These are phyloP conservation scores for Lactarius sanguifluus DNA, from an alignment of 768 basidiomycete species.

Conservation along the genomic window DNA sequence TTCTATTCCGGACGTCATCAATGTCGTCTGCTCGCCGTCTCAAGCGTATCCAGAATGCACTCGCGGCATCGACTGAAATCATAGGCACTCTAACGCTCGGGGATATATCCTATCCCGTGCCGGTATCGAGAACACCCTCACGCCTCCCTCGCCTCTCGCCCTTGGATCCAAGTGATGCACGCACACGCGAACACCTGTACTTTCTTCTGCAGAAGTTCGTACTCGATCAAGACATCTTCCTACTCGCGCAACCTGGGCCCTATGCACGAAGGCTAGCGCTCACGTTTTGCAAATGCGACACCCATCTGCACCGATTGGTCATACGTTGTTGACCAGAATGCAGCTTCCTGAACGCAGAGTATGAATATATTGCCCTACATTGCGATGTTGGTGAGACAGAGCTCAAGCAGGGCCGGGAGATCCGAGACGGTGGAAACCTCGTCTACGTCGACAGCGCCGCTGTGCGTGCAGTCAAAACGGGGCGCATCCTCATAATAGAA, in stretches of 20 bases:
- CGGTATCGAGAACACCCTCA: slow-evolving; percentile 46
- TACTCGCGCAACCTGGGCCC: slow-evolving; percentile 65
- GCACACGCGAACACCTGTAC: slow-evolving; percentile 58
- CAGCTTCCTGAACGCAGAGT: slow-evolving; percentile 64
- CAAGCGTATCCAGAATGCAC: slow-evolving; percentile 46
- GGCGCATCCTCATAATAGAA: slow-evolving; percentile 63
- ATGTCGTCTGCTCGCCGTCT: slow-evolving; percentile 41
- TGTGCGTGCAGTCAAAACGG: slow-evolving; percentile 63
- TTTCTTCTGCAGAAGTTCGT: slow-evolving; percentile 69
- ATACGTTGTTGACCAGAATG: slow-evolving; percentile 4
- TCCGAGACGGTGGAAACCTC: slow-evolving; percentile 57
- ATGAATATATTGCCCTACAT: slow-evolving; percentile 66
- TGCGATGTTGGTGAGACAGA: slow-evolving; percentile 72
- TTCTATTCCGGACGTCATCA: neutral
- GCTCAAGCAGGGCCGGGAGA: slow-evolving; percentile 68
- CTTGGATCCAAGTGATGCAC: slow-evolving; percentile 51
- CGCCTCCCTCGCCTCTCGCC: slow-evolving; percentile 48
- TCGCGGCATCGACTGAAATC: slow-evolving; percentile 42
- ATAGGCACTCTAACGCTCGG: slow-evolving; percentile 60
- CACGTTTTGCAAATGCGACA: slow-evolving; percentile 57
- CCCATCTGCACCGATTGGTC: neutral
- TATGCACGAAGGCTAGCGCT: slow-evolving; percentile 61
- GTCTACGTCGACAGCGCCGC: slow-evolving; percentile 69
- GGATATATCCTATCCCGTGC: slow-evolving; percentile 55
- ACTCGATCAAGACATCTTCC: slow-evolving; percentile 65